Evolutionary conservation across 2,329 filamentous ascomycete species (phyloP).

Genomic region (Ascochyta clinopodiicola): DNA sequence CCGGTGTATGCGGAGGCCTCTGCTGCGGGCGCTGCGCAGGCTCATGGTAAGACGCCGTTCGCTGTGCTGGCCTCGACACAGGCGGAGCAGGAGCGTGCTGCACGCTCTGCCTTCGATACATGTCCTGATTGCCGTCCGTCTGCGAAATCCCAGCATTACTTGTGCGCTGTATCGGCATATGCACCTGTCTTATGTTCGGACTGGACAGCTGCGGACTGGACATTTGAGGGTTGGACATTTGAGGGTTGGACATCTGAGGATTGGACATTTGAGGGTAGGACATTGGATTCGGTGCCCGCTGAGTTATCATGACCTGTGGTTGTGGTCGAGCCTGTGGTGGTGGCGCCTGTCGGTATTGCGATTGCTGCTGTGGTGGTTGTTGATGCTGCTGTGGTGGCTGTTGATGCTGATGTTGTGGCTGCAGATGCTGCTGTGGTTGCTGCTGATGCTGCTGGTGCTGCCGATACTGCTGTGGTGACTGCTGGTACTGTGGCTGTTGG

Average conservation of each 20-base stretch:
- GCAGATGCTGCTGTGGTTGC: conserved; percentile 1
- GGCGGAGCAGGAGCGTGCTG: conserved; percentile 32
- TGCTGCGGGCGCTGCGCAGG: conserved; percentile 39
- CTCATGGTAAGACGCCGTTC: conserved; percentile 47
- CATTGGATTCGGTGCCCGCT: conserved; percentile 25
- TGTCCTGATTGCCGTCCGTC: conserved; percentile 23
- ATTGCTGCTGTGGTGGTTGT: conserved; percentile 21
- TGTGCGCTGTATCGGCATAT: conserved; percentile 33
- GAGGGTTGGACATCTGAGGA: conserved; percentile 33
- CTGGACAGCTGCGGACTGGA: conserved; percentile 36
- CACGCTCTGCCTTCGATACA: conserved; percentile 21
- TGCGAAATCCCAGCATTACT: conserved; percentile 24
- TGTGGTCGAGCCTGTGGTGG: conserved; percentile 23
- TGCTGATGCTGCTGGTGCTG: conserved; percentile 5
- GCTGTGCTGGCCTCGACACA: conserved; percentile 46
- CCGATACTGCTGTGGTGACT: conserved; percentile 18
- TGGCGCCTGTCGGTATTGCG: conserved; percentile 12
- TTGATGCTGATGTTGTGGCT: conserved; percentile 9
- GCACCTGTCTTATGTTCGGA: conserved; percentile 37
- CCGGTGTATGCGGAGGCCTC: conserved; percentile 33
- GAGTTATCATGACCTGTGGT: conserved; percentile 40
- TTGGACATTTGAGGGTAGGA: conserved; percentile 36
- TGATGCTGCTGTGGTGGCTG: conserved; percentile 15
- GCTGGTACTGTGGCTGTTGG: conserved; percentile 21
- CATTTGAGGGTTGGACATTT: conserved; percentile 32